Conservation (phyloP, 768 basidiomycete genomes). For the Agaricus bisporus region DNA sequence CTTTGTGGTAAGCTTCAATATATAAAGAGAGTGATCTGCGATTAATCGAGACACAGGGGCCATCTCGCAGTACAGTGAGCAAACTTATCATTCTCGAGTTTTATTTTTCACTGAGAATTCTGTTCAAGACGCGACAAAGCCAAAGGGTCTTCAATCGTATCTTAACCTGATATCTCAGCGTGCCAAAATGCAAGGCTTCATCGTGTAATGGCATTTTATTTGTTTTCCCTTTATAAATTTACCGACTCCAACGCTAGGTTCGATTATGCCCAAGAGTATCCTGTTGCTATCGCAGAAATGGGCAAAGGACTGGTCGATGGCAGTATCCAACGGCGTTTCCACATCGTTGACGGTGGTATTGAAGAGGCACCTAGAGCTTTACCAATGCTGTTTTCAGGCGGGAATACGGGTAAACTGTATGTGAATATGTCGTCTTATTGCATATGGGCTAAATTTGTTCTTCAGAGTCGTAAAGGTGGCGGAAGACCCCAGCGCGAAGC, state of each 20-base stretch:
- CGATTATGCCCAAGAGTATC: slow-evolving; percentile 64
- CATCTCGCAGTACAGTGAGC: slow-evolving; percentile 78
- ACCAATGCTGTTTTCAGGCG: slow-evolving; percentile 66
- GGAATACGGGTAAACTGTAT: slow-evolving; percentile 73
- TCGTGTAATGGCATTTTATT: slow-evolving; percentile 45
- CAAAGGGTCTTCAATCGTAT: slow-evolving; percentile 65
- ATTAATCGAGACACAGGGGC: slow-evolving; percentile 42
- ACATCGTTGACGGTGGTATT: slow-evolving; percentile 66
- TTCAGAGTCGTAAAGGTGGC: slow-evolving; percentile 54
- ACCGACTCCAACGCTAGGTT: slow-evolving; percentile 35
- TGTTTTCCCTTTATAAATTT: neutral
- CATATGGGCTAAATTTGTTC: slow-evolving; percentile 6
- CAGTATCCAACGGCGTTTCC: slow-evolving; percentile 74
- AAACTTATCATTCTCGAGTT: neutral
- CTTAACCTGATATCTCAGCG: slow-evolving; percentile 67
- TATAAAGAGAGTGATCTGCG: neutral
- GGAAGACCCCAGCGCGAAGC: slow-evolving; percentile 27
- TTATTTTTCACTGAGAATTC: neutral
- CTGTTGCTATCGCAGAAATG: slow-evolving; percentile 52
- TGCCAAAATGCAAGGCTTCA: slow-evolving; percentile 79
- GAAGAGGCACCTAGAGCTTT: slow-evolving; percentile 69
- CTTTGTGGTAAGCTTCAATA: slow-evolving; percentile 59
- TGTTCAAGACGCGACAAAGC: slow-evolving; percentile 44
- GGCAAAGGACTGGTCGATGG: slow-evolving; percentile 55
- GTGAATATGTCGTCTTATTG: slow-evolving; percentile 14